Evolutionary conservation across 176 grass and related monocot species (phyloP), one percentile per base, ranked within the genome.

Genomic region (Rhynchospora tenuis): DNA sequence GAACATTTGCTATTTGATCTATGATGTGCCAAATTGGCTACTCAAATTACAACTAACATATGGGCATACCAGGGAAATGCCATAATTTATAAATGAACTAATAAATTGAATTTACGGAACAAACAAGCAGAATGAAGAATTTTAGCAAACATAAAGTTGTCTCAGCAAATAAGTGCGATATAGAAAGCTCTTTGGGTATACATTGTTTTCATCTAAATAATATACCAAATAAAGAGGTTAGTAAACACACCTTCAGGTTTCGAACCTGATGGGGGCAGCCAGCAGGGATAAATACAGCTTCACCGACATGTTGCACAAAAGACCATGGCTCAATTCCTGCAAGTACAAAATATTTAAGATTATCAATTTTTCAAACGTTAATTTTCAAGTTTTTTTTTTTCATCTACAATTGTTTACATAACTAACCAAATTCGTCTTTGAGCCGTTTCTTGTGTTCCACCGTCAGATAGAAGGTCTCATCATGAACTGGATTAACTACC

Each of bases 241-340:
- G 0, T 48, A 63, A 59, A 54, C 83, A 14, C 71, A 97, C 94
- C 94, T 97, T 93, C 57, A 97, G 79, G 64, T 97, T 97, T 85
- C 91, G 84, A 28, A 97, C 89, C 89, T 97, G 91, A 70, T 97
- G 94, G 20, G 94, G 91, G 76, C 94, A 97, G 77, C 94, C 94
- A 78, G 91, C 91, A 12, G 94, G 94, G 62, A 97, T 93, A 45
- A 93, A 88, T 59, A 97, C 88, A 4, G 91, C 94, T 60, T 97
- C 91, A 23, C 91, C 94, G 63, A 93, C 84, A 83, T 97, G 91
- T 85, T 97, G 91, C 48, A 90, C 88, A 64, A 97, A 92, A 24
- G 89, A 87, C 94, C 91, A 97, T 27, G 94, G 94, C 77, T 92
- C 94, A 90, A 97, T 65, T 51, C 86, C 91, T 97, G 45, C 68